Base-by-base conservation (phyloP, 495 filamentous ascomycete species). In the Xeromyces bisporus region DNA sequence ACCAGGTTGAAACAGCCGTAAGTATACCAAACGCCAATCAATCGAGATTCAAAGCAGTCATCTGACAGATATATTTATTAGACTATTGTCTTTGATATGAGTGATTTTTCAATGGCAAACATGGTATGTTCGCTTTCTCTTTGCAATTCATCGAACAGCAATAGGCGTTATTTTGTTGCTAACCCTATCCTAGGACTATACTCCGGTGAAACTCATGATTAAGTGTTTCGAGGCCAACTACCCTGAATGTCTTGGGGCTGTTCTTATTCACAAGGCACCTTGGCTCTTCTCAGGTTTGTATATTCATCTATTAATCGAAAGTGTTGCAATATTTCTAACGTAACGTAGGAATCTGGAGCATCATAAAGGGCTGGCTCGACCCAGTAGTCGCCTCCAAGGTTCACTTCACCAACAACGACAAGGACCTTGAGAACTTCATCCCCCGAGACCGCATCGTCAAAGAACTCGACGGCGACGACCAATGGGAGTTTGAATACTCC, bases 141-240 rank as follows among this genome's bases (percentile, higher is more conserved):
- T 11, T 21, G 16, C 27, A 10, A 13, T 6, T 26, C n/a, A n/a
- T n/a, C 7, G 24, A 11, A 13, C 2, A 23, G 20, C 16, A 6
- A 18, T 8, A 3, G 2, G 18, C 20, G 2, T 7, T 27, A 2
- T 3, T 25, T 16, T 8, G 8, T 18, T 38, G 23, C 41, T 53
- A 28, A 53, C 18, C 2, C 17, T 8, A 7, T 15, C 8, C 13
- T 23, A 85, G 80, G 89, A 97, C 48, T 96, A 96, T 48, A 70
- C 81, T 0, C 89, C 89, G 0, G 83, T 97, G 15, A 96, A 87
- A 45, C 96, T 94, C 62, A 92, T 97, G 72, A 94, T 96, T 60
- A 93, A 93, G 59, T 93, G 84, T 55, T 97, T 97, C 50, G 91
- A 96, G 58, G 91, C 89, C 30, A 96, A 97, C 55, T 97, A 96